Percentiles rank a stretch among this genome's conserved stretches.
phyloP scores from a whole-genome alignment of 371 early-diverging fungal species.

The Mucor sp. region DNA sequence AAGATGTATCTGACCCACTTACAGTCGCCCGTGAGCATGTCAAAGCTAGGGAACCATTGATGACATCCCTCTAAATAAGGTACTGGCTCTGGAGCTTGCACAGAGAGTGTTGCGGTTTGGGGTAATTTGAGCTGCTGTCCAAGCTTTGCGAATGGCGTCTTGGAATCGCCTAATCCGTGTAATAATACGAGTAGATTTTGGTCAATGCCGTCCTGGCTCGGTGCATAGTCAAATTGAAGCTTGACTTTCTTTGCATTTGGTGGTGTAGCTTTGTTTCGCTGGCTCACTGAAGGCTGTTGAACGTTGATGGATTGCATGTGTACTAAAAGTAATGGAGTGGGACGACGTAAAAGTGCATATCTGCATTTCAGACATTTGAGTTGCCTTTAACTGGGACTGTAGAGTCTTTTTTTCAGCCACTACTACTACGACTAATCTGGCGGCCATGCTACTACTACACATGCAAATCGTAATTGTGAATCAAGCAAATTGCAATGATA shows the following conservation, averaged over 20 bases:
- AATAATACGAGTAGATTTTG: conserved; percentile 71
- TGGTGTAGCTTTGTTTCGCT: conserved; percentile 25
- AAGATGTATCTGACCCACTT: not conserved
- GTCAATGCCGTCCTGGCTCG: conserved; percentile 64
- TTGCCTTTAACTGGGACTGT: no score
- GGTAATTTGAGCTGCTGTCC: conserved; percentile 64
- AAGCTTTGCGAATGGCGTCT: conserved; percentile 60
- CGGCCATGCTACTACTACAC: no score
- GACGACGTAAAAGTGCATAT: no score
- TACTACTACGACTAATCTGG: no score
- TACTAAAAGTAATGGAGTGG: no score
- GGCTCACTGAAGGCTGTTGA: conserved; percentile 10
- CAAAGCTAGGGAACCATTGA: conserved; percentile 72
- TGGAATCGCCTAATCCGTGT: conserved; percentile 71
- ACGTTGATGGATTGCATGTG: conserved; percentile 37
- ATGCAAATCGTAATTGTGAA: no score
- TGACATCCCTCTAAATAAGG: conserved; percentile 64
- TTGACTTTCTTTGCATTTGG: conserved; percentile 37
- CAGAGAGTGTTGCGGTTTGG: conserved; percentile 66
- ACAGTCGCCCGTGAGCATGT: conserved; percentile 60
- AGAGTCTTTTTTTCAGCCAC: no score
- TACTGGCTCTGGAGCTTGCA: conserved; percentile 66
- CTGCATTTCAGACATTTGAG: no score
- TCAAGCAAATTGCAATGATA: no score
- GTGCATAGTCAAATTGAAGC: conserved; percentile 52